Evolutionary conservation across 23 red algal genomes (phyloP).

Genomic region (Gracilaria caudata): DNA sequence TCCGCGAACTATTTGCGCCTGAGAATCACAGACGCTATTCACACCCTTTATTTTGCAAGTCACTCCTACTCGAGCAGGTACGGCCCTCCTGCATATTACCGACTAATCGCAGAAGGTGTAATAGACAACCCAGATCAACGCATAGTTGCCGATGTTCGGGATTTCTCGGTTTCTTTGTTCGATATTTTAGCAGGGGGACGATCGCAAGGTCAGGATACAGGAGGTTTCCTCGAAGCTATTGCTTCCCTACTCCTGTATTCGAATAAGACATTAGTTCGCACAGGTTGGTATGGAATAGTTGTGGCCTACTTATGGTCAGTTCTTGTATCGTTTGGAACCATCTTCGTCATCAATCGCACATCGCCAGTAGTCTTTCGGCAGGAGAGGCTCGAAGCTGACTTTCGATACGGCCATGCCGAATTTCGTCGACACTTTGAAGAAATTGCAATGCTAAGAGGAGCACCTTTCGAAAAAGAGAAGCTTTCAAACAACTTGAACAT

Average conservation of each 20-base stretch:
- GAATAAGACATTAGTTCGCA: conserved; percentile 35
- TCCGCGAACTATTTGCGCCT: conserved; percentile 47
- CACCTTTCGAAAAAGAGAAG: conserved; percentile 47
- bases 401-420: conserved; percentile 76
- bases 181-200: conserved; percentile 63
- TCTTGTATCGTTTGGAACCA: conserved; percentile 31
- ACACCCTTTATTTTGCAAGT: conserved; percentile 44
- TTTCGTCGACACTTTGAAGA: conserved; percentile 71
- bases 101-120: conserved; percentile 9
- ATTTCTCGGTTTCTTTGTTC: conserved; percentile 49
- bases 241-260: conserved; percentile 71
- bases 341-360: conserved; percentile 51
- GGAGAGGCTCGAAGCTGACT: conserved; percentile 73
- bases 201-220: conserved; percentile 44
- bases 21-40: conserved; percentile 40
- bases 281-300: conserved; percentile 68
- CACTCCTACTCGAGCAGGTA: background rate
- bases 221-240: conserved; percentile 78
- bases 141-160: conserved; percentile 71
- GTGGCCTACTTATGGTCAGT: conserved; percentile 76
- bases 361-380: conserved; percentile 69
- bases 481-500: conserved; percentile 39
- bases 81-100: conserved; percentile 42
- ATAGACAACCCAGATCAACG: conserved; percentile 88
- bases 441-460: conserved; percentile 66